Percentiles rank a stretch among this genome's conserved stretches.
These are phyloP conservation scores for Aureobasidium vineae DNA, from an alignment of 2,329 filamentous ascomycete genomes.

Conservation along the genomic window DNA sequence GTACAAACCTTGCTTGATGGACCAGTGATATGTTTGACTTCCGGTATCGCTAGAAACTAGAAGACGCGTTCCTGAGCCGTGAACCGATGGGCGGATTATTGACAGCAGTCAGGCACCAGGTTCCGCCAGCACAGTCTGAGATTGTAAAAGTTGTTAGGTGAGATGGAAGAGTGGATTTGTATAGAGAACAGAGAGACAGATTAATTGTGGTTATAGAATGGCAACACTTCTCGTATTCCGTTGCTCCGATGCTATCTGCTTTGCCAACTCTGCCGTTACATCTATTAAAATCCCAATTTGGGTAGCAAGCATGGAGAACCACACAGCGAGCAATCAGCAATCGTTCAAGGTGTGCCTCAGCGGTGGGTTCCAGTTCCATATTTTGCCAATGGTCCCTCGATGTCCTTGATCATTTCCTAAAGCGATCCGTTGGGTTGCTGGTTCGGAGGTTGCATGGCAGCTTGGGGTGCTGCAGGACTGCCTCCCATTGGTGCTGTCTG, in stretches of 20 bases:
- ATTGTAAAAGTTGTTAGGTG: neutral
- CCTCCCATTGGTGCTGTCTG: constrained; percentile 19
- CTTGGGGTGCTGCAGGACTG: constrained; percentile 17
- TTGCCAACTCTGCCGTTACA: neutral
- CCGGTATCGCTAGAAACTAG: neutral
- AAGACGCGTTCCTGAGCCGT: constrained; percentile 2
- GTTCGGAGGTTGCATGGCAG: constrained; percentile 4
- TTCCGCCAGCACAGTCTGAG: neutral
- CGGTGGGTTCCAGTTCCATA: neutral
- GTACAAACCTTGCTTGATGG: constrained; percentile 5
- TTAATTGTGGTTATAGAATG: neutral
- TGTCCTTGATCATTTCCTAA: neutral
- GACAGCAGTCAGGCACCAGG: neutral
- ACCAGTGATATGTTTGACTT: neutral
- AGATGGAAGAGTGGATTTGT: neutral
- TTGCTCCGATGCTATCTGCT: neutral
- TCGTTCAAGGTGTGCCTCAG: neutral
- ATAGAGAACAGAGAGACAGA: neutral
- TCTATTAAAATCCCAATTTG: neutral
- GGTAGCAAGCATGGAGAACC: neutral
- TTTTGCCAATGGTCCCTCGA: neutral
- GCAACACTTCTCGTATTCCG: neutral
- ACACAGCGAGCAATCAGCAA: neutral
- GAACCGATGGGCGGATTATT: neutral
- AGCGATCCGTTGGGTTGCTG: constrained; percentile 9